A percentile compares a stretch with the other conserved stretches of the same genome.
Conservation (phyloP, 371 early-diverging fungal species). For the Conidiobolus incongruus region DNA sequence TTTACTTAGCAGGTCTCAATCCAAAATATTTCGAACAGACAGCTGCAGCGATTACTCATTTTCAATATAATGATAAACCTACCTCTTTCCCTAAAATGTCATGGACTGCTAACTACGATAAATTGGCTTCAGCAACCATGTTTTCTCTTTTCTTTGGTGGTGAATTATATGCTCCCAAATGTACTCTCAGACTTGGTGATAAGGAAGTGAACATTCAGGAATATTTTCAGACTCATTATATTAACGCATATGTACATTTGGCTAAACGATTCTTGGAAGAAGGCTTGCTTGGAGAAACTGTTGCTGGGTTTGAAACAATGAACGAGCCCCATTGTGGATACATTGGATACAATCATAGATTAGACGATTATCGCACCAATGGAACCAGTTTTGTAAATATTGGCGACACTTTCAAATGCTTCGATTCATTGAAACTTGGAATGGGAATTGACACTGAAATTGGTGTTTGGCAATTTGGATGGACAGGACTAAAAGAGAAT, state of each 20-base stretch:
- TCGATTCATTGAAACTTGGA: slow-evolving; percentile 36
- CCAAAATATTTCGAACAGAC: slow-evolving; percentile 29
- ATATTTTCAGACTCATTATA: slow-evolving; percentile 42
- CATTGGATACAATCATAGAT: slow-evolving; percentile 19
- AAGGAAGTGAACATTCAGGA: slow-evolving; percentile 28
- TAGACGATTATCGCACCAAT: slow-evolving; percentile 16
- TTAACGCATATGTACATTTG: slow-evolving; percentile 20
- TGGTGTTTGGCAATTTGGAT: slow-evolving; percentile 25
- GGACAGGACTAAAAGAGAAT: slow-evolving; percentile 26
- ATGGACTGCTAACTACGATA: slow-evolving; percentile 72
- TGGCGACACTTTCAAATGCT: slow-evolving; percentile 31
- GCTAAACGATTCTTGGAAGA: slow-evolving; percentile 17
- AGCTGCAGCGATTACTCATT: slow-evolving; percentile 53
- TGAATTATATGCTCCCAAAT: slow-evolving; percentile 38
- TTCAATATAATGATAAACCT: slow-evolving; percentile 26
- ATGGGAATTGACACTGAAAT: slow-evolving; percentile 25
- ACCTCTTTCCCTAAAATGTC: slow-evolving; percentile 51
- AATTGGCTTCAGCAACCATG: slow-evolving; percentile 62
- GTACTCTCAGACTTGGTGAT: slow-evolving; percentile 18
- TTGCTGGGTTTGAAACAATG: slow-evolving; percentile 48
- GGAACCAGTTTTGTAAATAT: slow-evolving; percentile 22
- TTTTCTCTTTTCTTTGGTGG: slow-evolving; percentile 71
- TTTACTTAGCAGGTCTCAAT: slow-evolving; percentile 45
- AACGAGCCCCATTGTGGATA: slow-evolving; percentile 52
- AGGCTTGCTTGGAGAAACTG: slow-evolving; percentile 23